Evolutionary conservation across 345 rosid genomes (phyloP), one percentile per base, ranked within the genome.

Genomic region (Kandelia obovata): DNA sequence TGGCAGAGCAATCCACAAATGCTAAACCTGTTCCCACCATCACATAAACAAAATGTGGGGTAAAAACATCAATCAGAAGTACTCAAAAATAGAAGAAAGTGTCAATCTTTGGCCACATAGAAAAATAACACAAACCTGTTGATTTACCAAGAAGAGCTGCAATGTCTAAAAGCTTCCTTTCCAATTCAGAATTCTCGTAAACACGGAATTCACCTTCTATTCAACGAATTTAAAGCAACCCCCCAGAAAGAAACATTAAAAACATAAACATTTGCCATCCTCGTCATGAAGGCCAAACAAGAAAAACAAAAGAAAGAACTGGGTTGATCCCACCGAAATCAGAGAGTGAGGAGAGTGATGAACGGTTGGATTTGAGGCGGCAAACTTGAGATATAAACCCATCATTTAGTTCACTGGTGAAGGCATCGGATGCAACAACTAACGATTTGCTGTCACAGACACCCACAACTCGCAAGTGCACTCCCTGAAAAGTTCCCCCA

Each of bases 1-100:
- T 88, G 21, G 98, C 97, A 55, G 98, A 89, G 83, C 96, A 89
- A 85, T 94, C 98, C 55, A 89, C 88, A 56, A 88, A 64, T 26
- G 78, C 91, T 79, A 94, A 80, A 67, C 98, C 98, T 93, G 49
- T 72, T 47, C 68, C 25, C 47, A 71, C 53, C 28, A 61, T 58
- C 57, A 53, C 26, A 58, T 30, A 77, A 62, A 64, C 43, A 78
- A 71, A 63, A 27, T n/a, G 53, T 64, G 32, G 61, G 26, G 17
- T 13, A 3, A 43, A 43, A 43, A 43, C 5, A 43, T 43, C 49
- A 43, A 43, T 43, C 49, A 43, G 49, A 43, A 43, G 13, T 43
- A 43, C 49, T 43, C 11, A 13, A 43, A 43, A 43, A 43, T 3
- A 28, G 4, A 43, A 3, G 16, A 43, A 43, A 43, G 17, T 19